A percentile compares a stretch with the other conserved stretches of the same genome.
Conservation (phyloP, 352 stramenopile genomes). For the Blastocystis sp. region DNA sequence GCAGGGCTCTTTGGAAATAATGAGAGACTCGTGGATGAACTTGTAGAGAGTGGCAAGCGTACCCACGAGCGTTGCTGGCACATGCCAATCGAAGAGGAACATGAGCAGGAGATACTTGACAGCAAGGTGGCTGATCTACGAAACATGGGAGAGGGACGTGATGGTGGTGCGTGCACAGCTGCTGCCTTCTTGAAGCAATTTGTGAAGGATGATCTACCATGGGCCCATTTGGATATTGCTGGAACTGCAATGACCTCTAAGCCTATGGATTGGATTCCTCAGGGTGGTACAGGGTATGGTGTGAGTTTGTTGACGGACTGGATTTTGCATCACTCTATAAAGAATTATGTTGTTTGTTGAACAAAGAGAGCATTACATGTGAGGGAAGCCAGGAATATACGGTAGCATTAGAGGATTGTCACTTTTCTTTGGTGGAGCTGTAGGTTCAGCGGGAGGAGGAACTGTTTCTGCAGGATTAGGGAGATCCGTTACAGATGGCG, state of each 20-base stretch:
- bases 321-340: constrained; percentile 72
- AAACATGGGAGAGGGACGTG: constrained; percentile 65
- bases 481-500: not conserved
- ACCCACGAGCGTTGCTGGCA: constrained; percentile 79
- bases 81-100: constrained; percentile 77
- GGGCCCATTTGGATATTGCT: constrained; percentile 81
- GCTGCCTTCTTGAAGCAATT: constrained; percentile 81
- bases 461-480: not conserved
- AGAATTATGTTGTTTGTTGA: not conserved
- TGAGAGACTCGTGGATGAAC: constrained; percentile 71
- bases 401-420: not conserved
- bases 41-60: constrained; percentile 69
- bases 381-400: not conserved
- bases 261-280: constrained; percentile 67
- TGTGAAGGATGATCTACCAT: constrained; percentile 75
- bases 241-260: constrained; percentile 62
- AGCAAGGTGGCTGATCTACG: constrained; percentile 51
- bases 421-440: not conserved
- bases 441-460: not conserved
- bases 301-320: constrained; percentile 78
- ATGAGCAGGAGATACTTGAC: constrained; percentile 73
- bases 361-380: not conserved
- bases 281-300: constrained; percentile 76
- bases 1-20: constrained; percentile 83
- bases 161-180: constrained; percentile 74